A percentile compares a stretch with the other conserved stretches of the same genome.
These are phyloP conservation scores for Boletus sensibilis DNA, from an alignment of 768 basidiomycete species.

Conservation along the genomic window DNA sequence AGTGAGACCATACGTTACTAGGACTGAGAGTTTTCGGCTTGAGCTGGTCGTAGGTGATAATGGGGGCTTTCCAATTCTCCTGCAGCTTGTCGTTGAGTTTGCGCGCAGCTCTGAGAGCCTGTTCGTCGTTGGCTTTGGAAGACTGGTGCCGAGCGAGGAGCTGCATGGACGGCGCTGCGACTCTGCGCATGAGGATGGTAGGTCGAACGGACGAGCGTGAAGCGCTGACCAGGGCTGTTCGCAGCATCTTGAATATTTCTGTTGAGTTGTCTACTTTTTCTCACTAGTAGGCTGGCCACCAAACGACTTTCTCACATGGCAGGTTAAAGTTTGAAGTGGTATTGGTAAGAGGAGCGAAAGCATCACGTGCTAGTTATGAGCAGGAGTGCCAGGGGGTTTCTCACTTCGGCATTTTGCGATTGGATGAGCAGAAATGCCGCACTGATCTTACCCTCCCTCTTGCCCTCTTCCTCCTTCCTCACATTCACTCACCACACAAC, in stretches of 20 bases:
- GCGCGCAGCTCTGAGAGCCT: constrained; percentile 32
- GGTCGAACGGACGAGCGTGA: constrained; percentile 14
- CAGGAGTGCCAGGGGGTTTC: not conserved
- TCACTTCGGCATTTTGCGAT: constrained; percentile 32
- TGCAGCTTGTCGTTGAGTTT: constrained; percentile 40
- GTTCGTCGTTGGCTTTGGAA: constrained; percentile 23
- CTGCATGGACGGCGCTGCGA: constrained; percentile 12
- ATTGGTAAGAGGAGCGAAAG: no score
- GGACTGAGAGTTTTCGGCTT: constrained; percentile 80
- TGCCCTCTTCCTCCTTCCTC: not conserved
- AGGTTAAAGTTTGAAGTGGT: no score
- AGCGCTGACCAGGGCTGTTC: constrained; percentile 14
- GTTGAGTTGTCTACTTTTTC: not conserved
- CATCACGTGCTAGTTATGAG: constrained; percentile 13
- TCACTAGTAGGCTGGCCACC: no score
- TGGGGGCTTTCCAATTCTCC: constrained; percentile 74
- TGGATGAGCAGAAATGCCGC: constrained; percentile 44
- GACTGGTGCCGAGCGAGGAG: constrained; percentile 36
- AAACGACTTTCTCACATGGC: no score
- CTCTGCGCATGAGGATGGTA: constrained; percentile 3
- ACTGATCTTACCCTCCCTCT: constrained; percentile 3
- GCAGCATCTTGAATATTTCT: constrained; percentile 23
- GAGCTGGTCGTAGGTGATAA: constrained; percentile 76
- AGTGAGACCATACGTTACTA: constrained; percentile 44
- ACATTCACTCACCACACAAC: not conserved